phyloP scores from a whole-genome alignment of 2,329 filamentous ascomycete species.

The Oidium heveae region DNA sequence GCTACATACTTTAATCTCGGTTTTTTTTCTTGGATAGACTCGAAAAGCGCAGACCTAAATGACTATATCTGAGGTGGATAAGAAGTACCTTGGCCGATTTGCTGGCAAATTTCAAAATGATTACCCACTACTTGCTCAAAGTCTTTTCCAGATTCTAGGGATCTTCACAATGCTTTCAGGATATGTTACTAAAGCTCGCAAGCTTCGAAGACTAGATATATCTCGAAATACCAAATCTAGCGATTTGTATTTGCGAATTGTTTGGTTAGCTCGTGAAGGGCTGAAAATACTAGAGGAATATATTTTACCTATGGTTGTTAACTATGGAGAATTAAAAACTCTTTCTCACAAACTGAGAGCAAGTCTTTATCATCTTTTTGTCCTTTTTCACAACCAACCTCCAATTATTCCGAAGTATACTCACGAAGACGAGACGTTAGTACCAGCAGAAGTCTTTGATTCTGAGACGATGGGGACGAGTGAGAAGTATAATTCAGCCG shows the following conservation, averaged over 20 bases:
- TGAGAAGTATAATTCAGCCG: no score
- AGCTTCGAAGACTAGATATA: constrained; percentile 57
- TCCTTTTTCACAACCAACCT: constrained; percentile 82
- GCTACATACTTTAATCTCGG: no score
- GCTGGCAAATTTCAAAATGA: constrained; percentile 55
- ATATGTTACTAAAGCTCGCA: constrained; percentile 60
- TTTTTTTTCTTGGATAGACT: no score
- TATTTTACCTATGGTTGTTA: constrained; percentile 60
- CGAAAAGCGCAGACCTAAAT: constrained; percentile 21
- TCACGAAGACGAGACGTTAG: constrained; percentile 14
- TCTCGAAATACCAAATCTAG: constrained; percentile 57
- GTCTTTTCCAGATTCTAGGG: constrained; percentile 76
- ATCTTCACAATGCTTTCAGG: constrained; percentile 70
- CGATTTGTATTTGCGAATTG: constrained; percentile 68
- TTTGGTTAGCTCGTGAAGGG: constrained; percentile 87
- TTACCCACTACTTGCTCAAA: constrained; percentile 55
- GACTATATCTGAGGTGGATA: constrained; percentile 92
- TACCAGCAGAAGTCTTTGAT: background rate
- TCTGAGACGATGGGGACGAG: no score
- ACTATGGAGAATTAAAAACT: constrained; percentile 63
- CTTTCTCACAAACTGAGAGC: constrained; percentile 77
- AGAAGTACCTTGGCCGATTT: constrained; percentile 82
- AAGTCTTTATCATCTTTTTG: constrained; percentile 90
- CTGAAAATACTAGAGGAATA: constrained; percentile 69
- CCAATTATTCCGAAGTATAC: constrained; percentile 22